These are phyloP conservation scores for Ascochyta lentis DNA, from an alignment of 2,329 filamentous ascomycete genomes.

Conservation along the genomic window DNA sequence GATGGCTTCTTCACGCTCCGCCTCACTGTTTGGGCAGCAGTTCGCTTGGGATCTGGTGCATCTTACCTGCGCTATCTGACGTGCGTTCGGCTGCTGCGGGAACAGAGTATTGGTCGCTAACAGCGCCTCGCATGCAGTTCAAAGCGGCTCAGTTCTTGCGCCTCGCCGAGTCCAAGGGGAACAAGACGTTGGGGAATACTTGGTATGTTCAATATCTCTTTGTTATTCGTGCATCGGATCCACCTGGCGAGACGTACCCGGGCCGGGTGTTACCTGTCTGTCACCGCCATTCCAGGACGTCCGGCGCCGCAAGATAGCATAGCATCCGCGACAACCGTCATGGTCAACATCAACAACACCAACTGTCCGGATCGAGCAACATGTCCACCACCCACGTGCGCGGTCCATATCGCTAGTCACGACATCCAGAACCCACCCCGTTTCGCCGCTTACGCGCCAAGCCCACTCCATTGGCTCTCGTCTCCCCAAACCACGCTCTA, in stretches of 20 bases:
- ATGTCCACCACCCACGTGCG: conserved; percentile 9
- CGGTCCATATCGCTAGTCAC: conserved; percentile 8
- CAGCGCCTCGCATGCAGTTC: conserved; percentile 64
- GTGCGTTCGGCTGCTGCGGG: conserved; percentile 35
- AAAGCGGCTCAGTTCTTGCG: conserved; percentile 89
- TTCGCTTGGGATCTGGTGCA: conserved; percentile 12
- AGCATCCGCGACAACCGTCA: conserved; percentile 16
- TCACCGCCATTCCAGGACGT: conserved; percentile 1
- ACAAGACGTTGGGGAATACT: conserved; percentile 89
- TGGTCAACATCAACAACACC: conserved; percentile 32
- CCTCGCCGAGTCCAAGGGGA: conserved; percentile 84
- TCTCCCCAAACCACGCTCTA: conserved; percentile 6
- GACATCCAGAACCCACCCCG: conserved; percentile 24
- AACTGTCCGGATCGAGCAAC: conserved; percentile 30
- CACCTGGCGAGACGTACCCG: conserved; percentile 27
- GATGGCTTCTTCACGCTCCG: conserved; percentile 29
- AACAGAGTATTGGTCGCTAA: conserved; percentile 16
- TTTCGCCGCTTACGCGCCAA: conserved; percentile 45
- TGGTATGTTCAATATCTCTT: conserved; percentile 68
- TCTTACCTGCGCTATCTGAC: conserved; percentile 1
- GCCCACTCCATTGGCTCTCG: conserved; percentile 40
- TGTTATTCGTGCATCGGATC: conserved; percentile 14
- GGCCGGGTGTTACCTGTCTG: conserved; percentile 20
- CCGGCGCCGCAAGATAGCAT: background rate
- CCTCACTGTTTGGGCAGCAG: conserved; percentile 53